Conservation (phyloP, 306 rosid species). For the Cucurbita pepo region DNA sequence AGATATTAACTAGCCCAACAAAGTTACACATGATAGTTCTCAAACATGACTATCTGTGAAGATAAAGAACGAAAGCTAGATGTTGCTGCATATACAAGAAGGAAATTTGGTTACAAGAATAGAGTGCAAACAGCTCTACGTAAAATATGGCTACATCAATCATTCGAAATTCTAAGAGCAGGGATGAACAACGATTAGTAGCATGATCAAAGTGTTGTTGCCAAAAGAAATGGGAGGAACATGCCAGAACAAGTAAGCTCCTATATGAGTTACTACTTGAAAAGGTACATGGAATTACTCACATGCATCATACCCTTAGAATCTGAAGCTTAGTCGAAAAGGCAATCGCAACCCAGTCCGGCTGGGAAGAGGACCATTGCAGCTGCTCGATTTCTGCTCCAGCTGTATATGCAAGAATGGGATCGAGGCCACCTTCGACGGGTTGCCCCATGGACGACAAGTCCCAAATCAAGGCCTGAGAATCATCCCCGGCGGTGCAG, state of each 20-base stretch:
- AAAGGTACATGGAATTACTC: neutral
- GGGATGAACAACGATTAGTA: neutral
- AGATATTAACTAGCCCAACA: neutral
- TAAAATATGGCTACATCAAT: neutral
- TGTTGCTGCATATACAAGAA: constrained; percentile 1
- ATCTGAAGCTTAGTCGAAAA: constrained; percentile 94
- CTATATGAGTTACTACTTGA: neutral
- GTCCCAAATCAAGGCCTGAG: constrained; percentile 97
- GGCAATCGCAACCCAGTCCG: constrained; percentile 98
- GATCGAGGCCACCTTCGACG: constrained; percentile 82
- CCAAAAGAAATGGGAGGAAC: neutral
- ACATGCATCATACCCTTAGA: constrained; percentile 57
- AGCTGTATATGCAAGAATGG: constrained; percentile 91
- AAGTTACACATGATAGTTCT: neutral
- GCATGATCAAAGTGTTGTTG: neutral
- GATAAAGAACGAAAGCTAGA: neutral
- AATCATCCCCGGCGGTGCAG: constrained; percentile 95
- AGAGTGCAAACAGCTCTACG: neutral
- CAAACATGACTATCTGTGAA: neutral
- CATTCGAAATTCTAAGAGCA: neutral
- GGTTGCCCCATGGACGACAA: constrained; percentile 95
- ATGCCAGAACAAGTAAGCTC: neutral
- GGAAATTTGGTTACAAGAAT: neutral
- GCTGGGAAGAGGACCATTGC: constrained; percentile 97
- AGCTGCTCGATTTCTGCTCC: constrained; percentile 98